Conservation (phyloP, 306 rosid species). For the Cicer arietinum region DNA sequence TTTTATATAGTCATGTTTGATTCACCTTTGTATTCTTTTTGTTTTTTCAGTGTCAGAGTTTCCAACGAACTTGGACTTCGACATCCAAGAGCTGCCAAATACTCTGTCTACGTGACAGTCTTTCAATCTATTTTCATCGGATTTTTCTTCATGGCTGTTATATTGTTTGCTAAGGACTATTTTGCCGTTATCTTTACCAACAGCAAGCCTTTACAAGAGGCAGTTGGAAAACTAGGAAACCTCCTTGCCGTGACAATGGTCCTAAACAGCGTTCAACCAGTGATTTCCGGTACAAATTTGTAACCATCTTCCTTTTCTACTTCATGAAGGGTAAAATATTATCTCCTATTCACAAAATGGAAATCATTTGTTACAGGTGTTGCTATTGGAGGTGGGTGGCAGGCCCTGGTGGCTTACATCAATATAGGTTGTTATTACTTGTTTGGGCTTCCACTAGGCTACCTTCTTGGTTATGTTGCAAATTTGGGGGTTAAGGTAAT, state of each 20-base stretch:
- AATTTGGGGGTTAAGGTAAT: conserved; percentile 73
- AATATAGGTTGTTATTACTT: conserved; percentile 79
- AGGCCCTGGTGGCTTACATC: conserved; percentile 79
- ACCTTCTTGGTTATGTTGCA: conserved; percentile 65
- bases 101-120: conserved; percentile 68
- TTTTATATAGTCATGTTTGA: conserved; percentile 25
- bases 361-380: conserved; percentile 63
- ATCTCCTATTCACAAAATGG: conserved; percentile 2
- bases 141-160: conserved; percentile 54
- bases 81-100: conserved; percentile 81
- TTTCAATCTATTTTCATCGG: conserved; percentile 77
- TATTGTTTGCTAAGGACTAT: conserved; percentile 60
- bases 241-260: conserved; percentile 82
- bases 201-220: conserved; percentile 55
- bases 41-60: conserved; percentile 53
- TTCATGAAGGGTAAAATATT: not conserved
- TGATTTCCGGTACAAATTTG: conserved; percentile 67
- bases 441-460: conserved; percentile 83
- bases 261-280: conserved; percentile 90
- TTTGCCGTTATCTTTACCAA: conserved; percentile 67
- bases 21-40: conserved; percentile 27
- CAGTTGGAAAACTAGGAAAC: conserved; percentile 63
- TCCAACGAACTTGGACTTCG: conserved; percentile 70
- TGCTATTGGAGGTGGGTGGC: conserved; percentile 98
- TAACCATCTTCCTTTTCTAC: conserved; percentile 22